Conservation (phyloP, 2,329 filamentous ascomycete genomes). For the Fusarium sp. region DNA sequence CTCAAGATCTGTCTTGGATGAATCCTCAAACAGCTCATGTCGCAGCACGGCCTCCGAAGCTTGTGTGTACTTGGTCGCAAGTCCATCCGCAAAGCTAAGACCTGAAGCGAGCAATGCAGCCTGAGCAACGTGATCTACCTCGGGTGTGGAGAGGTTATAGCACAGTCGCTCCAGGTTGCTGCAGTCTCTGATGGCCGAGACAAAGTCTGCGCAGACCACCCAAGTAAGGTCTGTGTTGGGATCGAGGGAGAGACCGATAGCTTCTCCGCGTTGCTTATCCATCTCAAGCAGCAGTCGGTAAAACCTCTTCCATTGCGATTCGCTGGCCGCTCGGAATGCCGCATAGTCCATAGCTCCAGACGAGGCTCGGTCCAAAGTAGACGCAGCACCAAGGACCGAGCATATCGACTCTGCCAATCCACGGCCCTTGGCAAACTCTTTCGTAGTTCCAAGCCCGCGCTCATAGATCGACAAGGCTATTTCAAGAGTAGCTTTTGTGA, state of each 20-base stretch:
- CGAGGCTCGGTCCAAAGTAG: slow-evolving; percentile 69
- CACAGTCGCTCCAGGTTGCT: slow-evolving; percentile 80
- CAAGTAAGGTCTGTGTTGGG: slow-evolving; percentile 77
- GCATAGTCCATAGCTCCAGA: slow-evolving; percentile 78
- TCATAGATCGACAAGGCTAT: slow-evolving; percentile 86
- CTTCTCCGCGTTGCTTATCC: slow-evolving; percentile 86
- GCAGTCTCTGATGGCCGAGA: slow-evolving; percentile 83
- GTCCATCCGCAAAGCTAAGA: slow-evolving; percentile 73
- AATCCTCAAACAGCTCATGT: slow-evolving; percentile 79
- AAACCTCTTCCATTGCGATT: slow-evolving; percentile 89
- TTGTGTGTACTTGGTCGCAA: slow-evolving; percentile 76
- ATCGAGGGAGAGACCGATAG: slow-evolving; percentile 82
- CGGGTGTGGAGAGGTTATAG: slow-evolving; percentile 70
- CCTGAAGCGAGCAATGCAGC: slow-evolving; percentile 76
- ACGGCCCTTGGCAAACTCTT: slow-evolving; percentile 56
- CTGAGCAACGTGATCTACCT: slow-evolving; percentile 63
- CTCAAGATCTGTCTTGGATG: slow-evolving; percentile 75
- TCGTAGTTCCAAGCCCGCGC: slow-evolving; percentile 61
- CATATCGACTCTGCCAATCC: slow-evolving; percentile 82
- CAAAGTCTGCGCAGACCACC: slow-evolving; percentile 84
- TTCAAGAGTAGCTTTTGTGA: slow-evolving; percentile 82
- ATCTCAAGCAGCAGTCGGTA: slow-evolving; percentile 87
- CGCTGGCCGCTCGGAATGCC: slow-evolving; percentile 77
- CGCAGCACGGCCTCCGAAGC: slow-evolving; percentile 75
- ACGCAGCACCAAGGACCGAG: slow-evolving; percentile 75